Evolutionary conservation across 352 stramenopile species (phyloP).

Genomic region (Phytophthora nicotianae): DNA sequence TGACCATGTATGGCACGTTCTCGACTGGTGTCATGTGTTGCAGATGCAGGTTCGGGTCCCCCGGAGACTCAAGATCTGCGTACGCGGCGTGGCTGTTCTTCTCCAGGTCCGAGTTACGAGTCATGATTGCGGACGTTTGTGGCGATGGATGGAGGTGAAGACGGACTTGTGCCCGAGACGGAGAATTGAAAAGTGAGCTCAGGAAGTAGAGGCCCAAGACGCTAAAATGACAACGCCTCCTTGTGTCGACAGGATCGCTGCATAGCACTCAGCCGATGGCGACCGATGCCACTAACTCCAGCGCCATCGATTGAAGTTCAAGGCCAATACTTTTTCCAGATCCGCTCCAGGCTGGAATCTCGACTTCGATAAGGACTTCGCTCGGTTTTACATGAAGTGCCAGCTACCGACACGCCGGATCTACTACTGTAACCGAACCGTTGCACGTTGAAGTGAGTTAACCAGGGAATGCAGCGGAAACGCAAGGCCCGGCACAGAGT

Average conservation of each 20-base stretch:
- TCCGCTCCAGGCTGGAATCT: slow-evolving; percentile 1
- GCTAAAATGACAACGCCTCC: background rate
- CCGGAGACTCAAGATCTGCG: slow-evolving; percentile 21
- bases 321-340: slow-evolving; percentile 7
- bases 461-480: slow-evolving; percentile 13
- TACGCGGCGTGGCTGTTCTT: slow-evolving; percentile 29
- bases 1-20: slow-evolving; percentile 37
- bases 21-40: slow-evolving; percentile 22
- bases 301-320: slow-evolving; percentile 19
- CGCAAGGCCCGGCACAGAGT: slow-evolving; percentile 19
- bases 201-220: background rate
- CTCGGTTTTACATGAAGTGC: no score
- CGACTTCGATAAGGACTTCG: no score
- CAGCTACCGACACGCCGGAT: background rate
- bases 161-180: slow-evolving; percentile 4
- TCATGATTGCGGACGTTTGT: slow-evolving; percentile 8
- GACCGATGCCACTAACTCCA: background rate
- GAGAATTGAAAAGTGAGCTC: slow-evolving; percentile 32
- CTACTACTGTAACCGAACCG: slow-evolving; percentile 11
- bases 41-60: slow-evolving; percentile 13
- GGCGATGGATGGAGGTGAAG: slow-evolving; percentile 1
- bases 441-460: slow-evolving; percentile 30
- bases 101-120: slow-evolving; percentile 24
- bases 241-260: background rate
- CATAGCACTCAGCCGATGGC: slow-evolving; percentile 14